Evolutionary conservation across 2,329 filamentous ascomycete species (phyloP).

Genomic region (Cytospora leucostoma): DNA sequence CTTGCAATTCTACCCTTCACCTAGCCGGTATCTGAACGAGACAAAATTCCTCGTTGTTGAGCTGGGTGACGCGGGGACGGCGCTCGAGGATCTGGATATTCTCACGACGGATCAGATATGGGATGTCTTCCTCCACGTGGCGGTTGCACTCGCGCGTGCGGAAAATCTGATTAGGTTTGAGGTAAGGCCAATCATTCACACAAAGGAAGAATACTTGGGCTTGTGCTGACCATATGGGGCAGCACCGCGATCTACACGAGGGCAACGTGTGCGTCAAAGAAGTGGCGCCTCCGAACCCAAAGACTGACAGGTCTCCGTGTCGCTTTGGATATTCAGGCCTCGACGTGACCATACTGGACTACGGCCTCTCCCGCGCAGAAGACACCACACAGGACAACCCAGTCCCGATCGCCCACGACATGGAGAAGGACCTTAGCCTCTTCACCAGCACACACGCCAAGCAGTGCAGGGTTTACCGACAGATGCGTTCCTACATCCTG

Average conservation of each 20-base stretch:
- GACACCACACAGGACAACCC: slow-evolving; percentile 41
- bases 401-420: slow-evolving; percentile 54
- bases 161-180: slow-evolving; percentile 62
- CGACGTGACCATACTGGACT: slow-evolving; percentile 66
- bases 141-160: slow-evolving; percentile 61
- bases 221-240: neutral
- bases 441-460: slow-evolving; percentile 62
- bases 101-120: slow-evolving; percentile 54
- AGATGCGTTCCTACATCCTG: slow-evolving; percentile 61
- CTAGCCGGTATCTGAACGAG: slow-evolving; percentile 58
- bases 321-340: slow-evolving; percentile 62
- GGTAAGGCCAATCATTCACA: slow-evolving; percentile 40
- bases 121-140: slow-evolving; percentile 64
- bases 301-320: slow-evolving; percentile 35
- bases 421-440: slow-evolving; percentile 60
- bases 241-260: slow-evolving; percentile 68
- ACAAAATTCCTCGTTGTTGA: slow-evolving; percentile 64
- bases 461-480: slow-evolving; percentile 64
- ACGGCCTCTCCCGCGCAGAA: slow-evolving; percentile 62
- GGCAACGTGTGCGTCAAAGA: slow-evolving; percentile 63
- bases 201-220: neutral
- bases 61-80: slow-evolving; percentile 62
- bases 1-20: slow-evolving; percentile 63
- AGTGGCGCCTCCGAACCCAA: slow-evolving; percentile 38
- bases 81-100: slow-evolving; percentile 60